phyloP scores from a whole-genome alignment of 2,329 filamentous ascomycete genomes.

The Ophiostoma quercus region DNA sequence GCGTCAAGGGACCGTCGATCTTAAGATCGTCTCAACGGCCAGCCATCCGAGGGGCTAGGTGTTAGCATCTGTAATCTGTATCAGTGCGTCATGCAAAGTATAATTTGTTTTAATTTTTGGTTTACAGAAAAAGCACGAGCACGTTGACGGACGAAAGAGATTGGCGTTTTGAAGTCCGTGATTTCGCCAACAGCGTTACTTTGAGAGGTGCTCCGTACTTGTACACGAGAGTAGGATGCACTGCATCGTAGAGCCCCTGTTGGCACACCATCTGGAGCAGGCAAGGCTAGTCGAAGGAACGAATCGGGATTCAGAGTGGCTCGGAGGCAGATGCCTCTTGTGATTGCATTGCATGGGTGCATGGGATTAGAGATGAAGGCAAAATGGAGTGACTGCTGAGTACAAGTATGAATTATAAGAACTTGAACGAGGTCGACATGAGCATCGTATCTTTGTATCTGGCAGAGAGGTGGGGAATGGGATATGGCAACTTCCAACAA shows the following conservation, averaged over 20 bases:
- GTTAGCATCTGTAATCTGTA: neutral
- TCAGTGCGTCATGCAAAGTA: neutral
- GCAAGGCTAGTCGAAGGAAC: slow-evolving; percentile 14
- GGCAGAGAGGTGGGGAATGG: neutral
- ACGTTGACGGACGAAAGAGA: neutral
- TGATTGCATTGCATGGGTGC: neutral
- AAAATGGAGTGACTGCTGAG: neutral
- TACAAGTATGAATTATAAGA: neutral
- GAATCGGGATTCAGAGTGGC: slow-evolving; percentile 16
- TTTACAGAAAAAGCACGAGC: neutral
- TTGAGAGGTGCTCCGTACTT: neutral
- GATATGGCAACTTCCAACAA: neutral
- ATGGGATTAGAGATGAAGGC: neutral
- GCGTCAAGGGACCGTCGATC: slow-evolving; percentile 9
- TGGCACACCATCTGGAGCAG: slow-evolving; percentile 7
- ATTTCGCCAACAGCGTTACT: slow-evolving; percentile 7
- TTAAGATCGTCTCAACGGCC: slow-evolving; percentile 5
- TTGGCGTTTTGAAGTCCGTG: neutral
- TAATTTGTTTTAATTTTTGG: neutral
- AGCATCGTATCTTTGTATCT: neutral
- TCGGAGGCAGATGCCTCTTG: slow-evolving; percentile 16
- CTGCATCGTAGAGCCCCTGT: slow-evolving; percentile 1
- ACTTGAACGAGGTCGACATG: too few species aligned
- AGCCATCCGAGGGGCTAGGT: neutral
- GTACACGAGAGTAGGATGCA: neutral